Evolutionary conservation across 176 grass and related monocot genomes (phyloP).

Genomic region (Sorghum bicolor): Sorghum_bicolor_NCBIv3 NC_012876.2:63038001-63038500

Average conservation of each 20-base stretch:
- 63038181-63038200: background rate
- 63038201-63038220: background rate
- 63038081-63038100: background rate
- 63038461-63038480: slow-evolving; percentile 47
- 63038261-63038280: background rate
- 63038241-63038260: background rate
- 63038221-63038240: too few species aligned
- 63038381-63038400: too few species aligned
- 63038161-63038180: too few species aligned
- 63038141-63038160: background rate
- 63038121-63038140: background rate
- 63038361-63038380: too few species aligned
- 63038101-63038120: too few species aligned
- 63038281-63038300: background rate
- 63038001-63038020: too few species aligned
- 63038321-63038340: slow-evolving; percentile 84
- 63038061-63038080: too few species aligned
- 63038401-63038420: slow-evolving; percentile 62
- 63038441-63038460: slow-evolving; percentile 65
- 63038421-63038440: slow-evolving; percentile 62
- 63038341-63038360: too few species aligned
- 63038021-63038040: too few species aligned
- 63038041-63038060: too few species aligned
- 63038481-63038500: slow-evolving; percentile 31
- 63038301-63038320: slow-evolving; percentile 49